Evolutionary conservation across 805 yeast genomes (phyloP).

Genomic region (Grigorovia transvaalensis): DNA sequence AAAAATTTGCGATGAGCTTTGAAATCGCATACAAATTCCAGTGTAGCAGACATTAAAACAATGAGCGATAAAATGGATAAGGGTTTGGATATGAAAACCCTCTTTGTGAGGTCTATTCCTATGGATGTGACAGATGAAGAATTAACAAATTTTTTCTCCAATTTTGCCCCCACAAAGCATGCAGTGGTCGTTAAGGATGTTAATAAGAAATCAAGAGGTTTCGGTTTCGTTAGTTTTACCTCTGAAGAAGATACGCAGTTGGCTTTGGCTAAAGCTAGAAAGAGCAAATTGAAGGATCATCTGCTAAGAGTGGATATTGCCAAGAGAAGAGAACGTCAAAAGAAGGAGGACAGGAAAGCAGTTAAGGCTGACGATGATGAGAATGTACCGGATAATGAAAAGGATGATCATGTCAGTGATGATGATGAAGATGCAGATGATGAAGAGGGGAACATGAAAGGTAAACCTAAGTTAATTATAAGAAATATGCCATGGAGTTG

Average conservation of each 20-base stretch:
- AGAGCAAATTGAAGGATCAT: conserved; percentile 53
- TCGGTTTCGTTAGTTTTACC: conserved; percentile 89
- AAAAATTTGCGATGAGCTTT: conserved; percentile 5
- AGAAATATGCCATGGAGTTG: conserved; percentile 96
- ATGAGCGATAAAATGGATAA: conserved; percentile 11
- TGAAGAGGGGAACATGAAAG: conserved; percentile 40
- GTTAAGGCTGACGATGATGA: conserved; percentile 2
- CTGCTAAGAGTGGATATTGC: conserved; percentile 76
- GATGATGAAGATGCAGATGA: conserved; percentile 15
- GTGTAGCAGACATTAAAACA: background rate
- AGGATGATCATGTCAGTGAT: conserved; percentile 1
- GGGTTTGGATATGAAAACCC: conserved; percentile 39
- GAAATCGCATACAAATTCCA: background rate
- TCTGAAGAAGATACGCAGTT: conserved; percentile 71
- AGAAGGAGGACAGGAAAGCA: conserved; percentile 11
- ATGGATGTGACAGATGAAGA: conserved; percentile 70
- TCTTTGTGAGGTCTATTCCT: conserved; percentile 84
- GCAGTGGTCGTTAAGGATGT: conserved; percentile 81
- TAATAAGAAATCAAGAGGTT: conserved; percentile 75
- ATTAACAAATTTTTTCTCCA: conserved; percentile 75
- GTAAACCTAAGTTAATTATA: conserved; percentile 77
- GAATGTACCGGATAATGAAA: background rate
- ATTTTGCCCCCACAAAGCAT: conserved; percentile 89
- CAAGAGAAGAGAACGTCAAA: conserved; percentile 76
- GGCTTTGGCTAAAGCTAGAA: conserved; percentile 62